Conservation (phyloP, 306 rosid genomes). For the Prunus padus region DNA sequence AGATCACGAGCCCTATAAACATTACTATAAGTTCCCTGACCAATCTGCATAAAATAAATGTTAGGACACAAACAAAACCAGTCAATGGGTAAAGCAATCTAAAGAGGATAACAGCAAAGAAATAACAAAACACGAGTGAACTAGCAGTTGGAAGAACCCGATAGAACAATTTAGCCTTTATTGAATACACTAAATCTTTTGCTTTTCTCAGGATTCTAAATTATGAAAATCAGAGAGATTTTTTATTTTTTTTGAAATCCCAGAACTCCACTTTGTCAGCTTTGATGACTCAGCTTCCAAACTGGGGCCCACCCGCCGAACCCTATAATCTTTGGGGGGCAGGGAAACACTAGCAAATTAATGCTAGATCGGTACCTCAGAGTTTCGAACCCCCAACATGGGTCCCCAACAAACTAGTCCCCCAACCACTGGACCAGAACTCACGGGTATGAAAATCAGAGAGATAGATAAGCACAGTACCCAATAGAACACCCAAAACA, state of each 20-base stretch:
- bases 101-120: not conserved
- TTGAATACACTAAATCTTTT: not conserved
- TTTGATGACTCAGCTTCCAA: too few relatives aligned
- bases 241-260: too few relatives aligned
- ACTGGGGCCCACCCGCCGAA: too few relatives aligned
- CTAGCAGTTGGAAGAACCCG: not conserved
- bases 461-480: slow-evolving; percentile 8
- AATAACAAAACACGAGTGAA: not conserved
- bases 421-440: too few relatives aligned
- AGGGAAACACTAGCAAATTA: too few relatives aligned
- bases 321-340: too few relatives aligned
- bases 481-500: slow-evolving; percentile 3
- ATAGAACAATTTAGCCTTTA: not conserved
- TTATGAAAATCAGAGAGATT: not conserved
- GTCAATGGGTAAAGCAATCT: slow-evolving; percentile 13
- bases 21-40: slow-evolving; percentile 95
- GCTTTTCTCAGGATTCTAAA: not conserved
- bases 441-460: not conserved
- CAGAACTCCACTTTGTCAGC: too few relatives aligned
- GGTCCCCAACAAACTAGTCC: too few relatives aligned
- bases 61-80: slow-evolving; percentile 18
- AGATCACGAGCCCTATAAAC: slow-evolving; percentile 95
- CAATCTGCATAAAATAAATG: slow-evolving; percentile 59
- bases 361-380: too few relatives aligned
- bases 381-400: too few relatives aligned